Conservation (phyloP, 345 rosid genomes). For the Euclidium syriacum region DNA sequence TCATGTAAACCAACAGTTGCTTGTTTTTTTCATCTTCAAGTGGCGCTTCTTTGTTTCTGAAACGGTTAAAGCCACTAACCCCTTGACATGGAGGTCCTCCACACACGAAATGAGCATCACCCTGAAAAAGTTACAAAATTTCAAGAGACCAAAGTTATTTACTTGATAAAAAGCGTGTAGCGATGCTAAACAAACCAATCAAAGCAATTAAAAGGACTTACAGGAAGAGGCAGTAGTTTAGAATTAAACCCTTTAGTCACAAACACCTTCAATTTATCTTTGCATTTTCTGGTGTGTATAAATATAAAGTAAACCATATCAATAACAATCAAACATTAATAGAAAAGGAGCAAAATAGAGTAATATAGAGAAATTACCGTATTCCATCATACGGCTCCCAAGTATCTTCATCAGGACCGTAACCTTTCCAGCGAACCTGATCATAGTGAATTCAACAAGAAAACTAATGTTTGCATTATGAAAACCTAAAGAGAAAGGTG, state of each 20-base stretch:
- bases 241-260: constrained; percentile 29
- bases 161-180: neutral
- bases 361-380: constrained; percentile 17
- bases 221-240: constrained; percentile 37
- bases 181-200: neutral
- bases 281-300: constrained; percentile 21
- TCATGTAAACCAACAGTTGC: constrained; percentile 32
- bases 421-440: constrained; percentile 34
- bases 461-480: neutral
- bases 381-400: constrained; percentile 39
- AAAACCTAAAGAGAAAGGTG: too few relatives aligned
- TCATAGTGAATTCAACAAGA: neutral
- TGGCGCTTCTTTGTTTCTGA: constrained; percentile 29
- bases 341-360: neutral
- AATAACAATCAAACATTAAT: neutral
- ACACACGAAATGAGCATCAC: constrained; percentile 34
- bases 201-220: constrained; percentile 11
- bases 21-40: constrained; percentile 32
- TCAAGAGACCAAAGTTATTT: neutral
- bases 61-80: constrained; percentile 37
- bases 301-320: neutral
- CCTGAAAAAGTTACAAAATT: constrained; percentile 17
- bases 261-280: constrained; percentile 28
- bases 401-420: constrained; percentile 28
- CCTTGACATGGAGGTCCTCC: constrained; percentile 50